phyloP scores from a whole-genome alignment of 106 monocot genomes.

The Dendrobium catenatum region DNA sequence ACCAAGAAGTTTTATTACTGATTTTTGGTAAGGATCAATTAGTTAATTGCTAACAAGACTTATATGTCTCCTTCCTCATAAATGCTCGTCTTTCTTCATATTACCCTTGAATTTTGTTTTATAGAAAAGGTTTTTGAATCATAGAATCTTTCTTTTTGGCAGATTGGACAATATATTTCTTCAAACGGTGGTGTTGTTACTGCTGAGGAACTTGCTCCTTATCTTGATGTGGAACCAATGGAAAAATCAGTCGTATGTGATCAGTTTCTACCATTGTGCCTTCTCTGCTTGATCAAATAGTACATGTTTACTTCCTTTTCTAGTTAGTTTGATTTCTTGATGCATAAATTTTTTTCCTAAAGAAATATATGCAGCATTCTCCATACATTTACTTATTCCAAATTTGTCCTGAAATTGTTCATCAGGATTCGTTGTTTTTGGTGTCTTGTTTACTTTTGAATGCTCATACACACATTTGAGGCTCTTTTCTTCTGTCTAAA shows the following conservation, averaged over 20 bases:
- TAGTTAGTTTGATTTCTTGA: neutral
- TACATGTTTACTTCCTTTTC: neutral
- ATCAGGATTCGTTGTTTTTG: neutral
- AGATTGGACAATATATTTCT: slow-evolving; percentile 98
- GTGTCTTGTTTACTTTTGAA: neutral
- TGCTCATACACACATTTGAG: neutral
- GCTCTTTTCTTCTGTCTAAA: neutral
- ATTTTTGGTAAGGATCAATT: neutral
- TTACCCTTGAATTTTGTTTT: slow-evolving; percentile 2
- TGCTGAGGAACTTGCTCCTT: slow-evolving; percentile 96
- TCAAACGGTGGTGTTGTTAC: slow-evolving; percentile 96
- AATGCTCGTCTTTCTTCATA: neutral
- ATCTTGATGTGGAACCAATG: slow-evolving; percentile 66
- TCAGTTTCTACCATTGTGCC: neutral
- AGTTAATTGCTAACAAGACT: neutral
- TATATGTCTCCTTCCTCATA: neutral
- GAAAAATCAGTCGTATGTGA: slow-evolving; percentile 43
- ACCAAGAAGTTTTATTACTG: neutral
- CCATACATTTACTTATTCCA: neutral
- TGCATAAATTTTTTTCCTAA: neutral
- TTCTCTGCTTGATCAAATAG: neutral
- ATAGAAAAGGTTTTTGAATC: neutral
- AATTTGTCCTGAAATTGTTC: neutral
- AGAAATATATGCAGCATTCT: neutral
- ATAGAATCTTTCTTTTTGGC: slow-evolving; percentile 11